Evolutionary conservation across 176 grass and related monocot species (phyloP).

Genomic region (Echinochloa phyllopogon): DNA sequence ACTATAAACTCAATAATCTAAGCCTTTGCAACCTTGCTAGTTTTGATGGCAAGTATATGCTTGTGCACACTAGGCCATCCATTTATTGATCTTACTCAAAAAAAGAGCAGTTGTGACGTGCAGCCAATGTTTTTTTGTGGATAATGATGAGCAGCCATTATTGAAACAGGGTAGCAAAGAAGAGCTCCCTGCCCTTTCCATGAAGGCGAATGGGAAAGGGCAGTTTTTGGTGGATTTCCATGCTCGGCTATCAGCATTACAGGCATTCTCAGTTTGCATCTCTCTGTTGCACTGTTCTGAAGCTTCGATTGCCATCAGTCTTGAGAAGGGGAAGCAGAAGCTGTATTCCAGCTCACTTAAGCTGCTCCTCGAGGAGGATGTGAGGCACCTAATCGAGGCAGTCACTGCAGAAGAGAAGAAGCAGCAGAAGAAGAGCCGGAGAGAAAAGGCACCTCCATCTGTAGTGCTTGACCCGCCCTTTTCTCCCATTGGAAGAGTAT

Average conservation of each 20-base stretch:
- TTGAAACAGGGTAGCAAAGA: slow-evolving; percentile 88
- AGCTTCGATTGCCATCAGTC: slow-evolving; percentile 43
- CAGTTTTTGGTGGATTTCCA: slow-evolving; percentile 91
- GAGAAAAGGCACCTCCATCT: slow-evolving; percentile 61
- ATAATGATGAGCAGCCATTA: neutral
- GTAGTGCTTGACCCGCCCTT: slow-evolving; percentile 64
- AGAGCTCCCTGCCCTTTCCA: slow-evolving; percentile 67
- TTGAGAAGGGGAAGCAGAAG: slow-evolving; percentile 77
- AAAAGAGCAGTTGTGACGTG: slow-evolving; percentile 3
- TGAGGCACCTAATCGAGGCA: slow-evolving; percentile 78
- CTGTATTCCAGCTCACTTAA: slow-evolving; percentile 82
- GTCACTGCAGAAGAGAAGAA: slow-evolving; percentile 80
- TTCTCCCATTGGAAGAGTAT: slow-evolving; percentile 92
- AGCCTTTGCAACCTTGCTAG: neutral
- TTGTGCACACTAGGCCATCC: neutral
- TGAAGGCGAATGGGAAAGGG: slow-evolving; percentile 63
- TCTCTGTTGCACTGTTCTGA: slow-evolving; percentile 81
- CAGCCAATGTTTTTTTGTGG: slow-evolving; percentile 18
- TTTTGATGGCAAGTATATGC: neutral
- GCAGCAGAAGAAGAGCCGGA: slow-evolving; percentile 46
- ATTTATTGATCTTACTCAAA: slow-evolving; percentile 31
- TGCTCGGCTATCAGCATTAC: slow-evolving; percentile 70
- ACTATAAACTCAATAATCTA: neutral
- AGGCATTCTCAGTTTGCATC: slow-evolving; percentile 91
- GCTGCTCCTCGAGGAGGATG: slow-evolving; percentile 91